Conservation (phyloP, 2,329 filamentous ascomycete genomes). For the Pseudogymnoascus sp. region DNA sequence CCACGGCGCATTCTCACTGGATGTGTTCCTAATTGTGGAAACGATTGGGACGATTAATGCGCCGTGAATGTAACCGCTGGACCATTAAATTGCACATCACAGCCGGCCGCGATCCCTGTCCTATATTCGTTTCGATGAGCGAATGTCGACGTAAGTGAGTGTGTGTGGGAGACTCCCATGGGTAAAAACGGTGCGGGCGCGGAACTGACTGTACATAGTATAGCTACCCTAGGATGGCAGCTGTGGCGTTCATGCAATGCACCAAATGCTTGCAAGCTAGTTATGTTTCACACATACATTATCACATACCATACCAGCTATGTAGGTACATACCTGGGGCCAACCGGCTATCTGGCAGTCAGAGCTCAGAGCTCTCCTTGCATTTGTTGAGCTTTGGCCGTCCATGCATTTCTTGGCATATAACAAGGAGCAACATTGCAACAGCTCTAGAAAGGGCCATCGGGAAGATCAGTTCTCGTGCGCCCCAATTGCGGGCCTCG, state of each 20-base stretch:
- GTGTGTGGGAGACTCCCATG: neutral
- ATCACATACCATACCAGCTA: neutral
- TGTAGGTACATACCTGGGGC: neutral
- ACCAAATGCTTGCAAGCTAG: neutral
- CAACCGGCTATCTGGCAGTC: neutral
- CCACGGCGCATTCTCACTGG: neutral
- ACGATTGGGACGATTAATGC: neutral
- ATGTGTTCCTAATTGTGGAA: neutral
- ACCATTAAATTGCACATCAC: neutral
- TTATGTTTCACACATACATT: constrained; percentile 2
- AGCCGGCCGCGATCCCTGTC: constrained; percentile 2
- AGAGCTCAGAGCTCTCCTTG: neutral
- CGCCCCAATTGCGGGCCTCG: neutral
- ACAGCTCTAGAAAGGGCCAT: neutral
- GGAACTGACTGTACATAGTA: neutral
- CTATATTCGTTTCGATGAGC: neutral
- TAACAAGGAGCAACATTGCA: neutral
- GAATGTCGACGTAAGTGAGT: neutral
- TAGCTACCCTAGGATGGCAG: neutral
- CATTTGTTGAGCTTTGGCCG: constrained; percentile 4
- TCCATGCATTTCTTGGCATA: constrained; percentile 1
- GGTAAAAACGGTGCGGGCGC: neutral
- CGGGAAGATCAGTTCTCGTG: constrained; percentile 4
- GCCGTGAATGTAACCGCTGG: neutral
- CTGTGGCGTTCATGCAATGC: constrained; percentile 5